A percentile compares a stretch with the other conserved stretches of the same genome.
phyloP scores from a whole-genome alignment of 1,284 basidiomycete genomes.

The Trichosporon coremiiforme region DNA sequence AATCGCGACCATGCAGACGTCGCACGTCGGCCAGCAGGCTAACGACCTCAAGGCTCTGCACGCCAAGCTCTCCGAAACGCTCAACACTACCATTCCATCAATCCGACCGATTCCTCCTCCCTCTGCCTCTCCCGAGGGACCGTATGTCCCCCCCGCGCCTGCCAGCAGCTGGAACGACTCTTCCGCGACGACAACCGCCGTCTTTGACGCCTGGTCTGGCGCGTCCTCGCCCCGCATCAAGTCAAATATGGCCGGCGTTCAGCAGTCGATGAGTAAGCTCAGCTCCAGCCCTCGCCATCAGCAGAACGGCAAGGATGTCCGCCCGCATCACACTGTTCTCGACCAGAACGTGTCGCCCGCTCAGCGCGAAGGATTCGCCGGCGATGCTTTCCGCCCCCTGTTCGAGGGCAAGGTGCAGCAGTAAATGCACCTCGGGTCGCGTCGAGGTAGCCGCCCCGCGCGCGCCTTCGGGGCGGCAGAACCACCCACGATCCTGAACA shows the following conservation, averaged over 20 bases:
- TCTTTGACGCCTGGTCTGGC: conserved; percentile 22
- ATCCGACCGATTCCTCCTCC: conserved; percentile 40
- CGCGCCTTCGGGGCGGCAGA: background rate
- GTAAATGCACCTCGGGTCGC: background rate
- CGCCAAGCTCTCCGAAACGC: conserved; percentile 42
- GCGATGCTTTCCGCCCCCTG: conserved; percentile 50
- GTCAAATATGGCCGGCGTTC: conserved; percentile 16
- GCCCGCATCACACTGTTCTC: conserved; percentile 42
- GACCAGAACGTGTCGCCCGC: conserved; percentile 42
- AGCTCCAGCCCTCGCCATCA: conserved; percentile 37
- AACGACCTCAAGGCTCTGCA: conserved; percentile 49
- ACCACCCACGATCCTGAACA: background rate
- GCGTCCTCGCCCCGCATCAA: conserved; percentile 10
- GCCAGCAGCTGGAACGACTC: conserved; percentile 52
- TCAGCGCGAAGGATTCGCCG: conserved; percentile 42
- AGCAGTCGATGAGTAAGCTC: conserved; percentile 25
- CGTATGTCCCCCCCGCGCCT: conserved; percentile 49
- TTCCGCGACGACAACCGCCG: conserved; percentile 15
- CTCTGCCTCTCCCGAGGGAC: conserved; percentile 30
- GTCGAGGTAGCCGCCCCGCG: background rate
- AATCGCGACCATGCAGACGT: conserved; percentile 36
- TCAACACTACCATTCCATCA: conserved; percentile 26
- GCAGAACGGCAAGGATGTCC: conserved; percentile 15
- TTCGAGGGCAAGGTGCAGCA: conserved; percentile 32
- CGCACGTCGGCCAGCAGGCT: conserved; percentile 49